These are phyloP conservation scores for Aleurites moluccanus DNA, from an alignment of 441 rosid genomes.

Conservation along the genomic window DNA sequence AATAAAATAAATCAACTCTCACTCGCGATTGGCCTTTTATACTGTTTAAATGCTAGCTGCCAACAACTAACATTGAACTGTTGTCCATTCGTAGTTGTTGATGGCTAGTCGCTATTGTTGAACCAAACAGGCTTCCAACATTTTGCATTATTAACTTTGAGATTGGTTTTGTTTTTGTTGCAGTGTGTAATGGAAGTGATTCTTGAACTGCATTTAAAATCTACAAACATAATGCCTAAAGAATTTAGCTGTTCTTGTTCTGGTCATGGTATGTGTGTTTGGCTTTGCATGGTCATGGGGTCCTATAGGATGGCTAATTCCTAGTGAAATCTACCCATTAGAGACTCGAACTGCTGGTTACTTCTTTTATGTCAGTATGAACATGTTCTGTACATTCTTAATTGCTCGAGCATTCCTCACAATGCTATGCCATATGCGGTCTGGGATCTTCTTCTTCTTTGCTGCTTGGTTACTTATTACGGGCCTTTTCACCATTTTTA, in stretches of 20 bases:
- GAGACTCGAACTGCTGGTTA: conserved; percentile 60
- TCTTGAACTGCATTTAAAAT: conserved; percentile 32
- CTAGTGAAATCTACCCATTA: conserved; percentile 59
- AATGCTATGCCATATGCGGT: conserved; percentile 53
- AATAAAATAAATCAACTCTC: not conserved
- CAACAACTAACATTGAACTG: no score
- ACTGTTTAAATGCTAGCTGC: no score
- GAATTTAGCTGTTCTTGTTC: conserved; percentile 26
- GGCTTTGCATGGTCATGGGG: conserved; percentile 91
- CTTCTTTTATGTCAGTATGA: conserved; percentile 58
- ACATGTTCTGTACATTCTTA: conserved; percentile 67
- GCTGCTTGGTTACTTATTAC: conserved; percentile 38
- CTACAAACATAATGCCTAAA: conserved; percentile 36
- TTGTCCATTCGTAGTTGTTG: no score
- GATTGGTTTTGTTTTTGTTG: not conserved
- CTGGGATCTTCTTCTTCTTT: conserved; percentile 59
- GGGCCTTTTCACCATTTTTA: conserved; percentile 29
- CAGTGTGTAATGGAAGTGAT: conserved; percentile 40
- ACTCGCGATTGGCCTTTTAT: not conserved
- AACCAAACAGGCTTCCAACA: not conserved
- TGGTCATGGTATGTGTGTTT: conserved; percentile 43
- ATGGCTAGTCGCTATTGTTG: no score
- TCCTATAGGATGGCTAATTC: conserved; percentile 69
- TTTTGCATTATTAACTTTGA: not conserved
- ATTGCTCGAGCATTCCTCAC: conserved; percentile 66